phyloP scores from a whole-genome alignment of 2,329 filamentous ascomycete species.

The Fusarium sp. region DNA sequence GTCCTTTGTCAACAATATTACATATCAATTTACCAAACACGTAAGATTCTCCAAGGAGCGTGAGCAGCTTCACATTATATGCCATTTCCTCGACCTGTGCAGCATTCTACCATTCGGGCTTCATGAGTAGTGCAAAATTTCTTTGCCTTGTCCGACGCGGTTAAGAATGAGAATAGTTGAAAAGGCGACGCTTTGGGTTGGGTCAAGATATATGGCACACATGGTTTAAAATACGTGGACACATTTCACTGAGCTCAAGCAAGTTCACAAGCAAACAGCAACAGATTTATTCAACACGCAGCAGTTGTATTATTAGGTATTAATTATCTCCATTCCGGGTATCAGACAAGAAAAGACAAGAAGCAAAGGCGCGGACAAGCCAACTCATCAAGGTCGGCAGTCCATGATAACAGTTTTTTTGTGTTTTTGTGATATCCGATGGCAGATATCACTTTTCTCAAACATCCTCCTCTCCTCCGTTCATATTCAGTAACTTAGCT shows the following conservation, averaged over 20 bases:
- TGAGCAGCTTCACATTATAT: background rate
- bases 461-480: slow-evolving; percentile 33
- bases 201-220: background rate
- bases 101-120: background rate
- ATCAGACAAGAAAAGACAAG: slow-evolving; percentile 52
- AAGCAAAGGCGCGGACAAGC: slow-evolving; percentile 43
- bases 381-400: slow-evolving; percentile 32
- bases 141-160: background rate
- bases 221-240: background rate
- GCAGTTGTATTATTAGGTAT: slow-evolving; percentile 59
- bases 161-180: background rate
- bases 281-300: slow-evolving; percentile 47
- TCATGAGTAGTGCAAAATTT: background rate
- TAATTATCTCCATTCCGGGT: slow-evolving; percentile 56
- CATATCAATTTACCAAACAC: background rate
- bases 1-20: background rate
- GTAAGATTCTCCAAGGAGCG: background rate
- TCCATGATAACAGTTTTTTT: slow-evolving; percentile 37
- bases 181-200: background rate
- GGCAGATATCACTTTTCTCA: slow-evolving; percentile 29
- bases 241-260: background rate
- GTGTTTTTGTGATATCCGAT: slow-evolving; percentile 31
- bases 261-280: background rate
- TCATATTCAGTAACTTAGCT: slow-evolving; percentile 43
- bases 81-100: background rate